A percentile compares a stretch with the other conserved stretches of the same genome.
Evolutionary conservation across 2,329 filamentous ascomycete species (phyloP).

Genomic region (Colletotrichum cereale): DNA sequence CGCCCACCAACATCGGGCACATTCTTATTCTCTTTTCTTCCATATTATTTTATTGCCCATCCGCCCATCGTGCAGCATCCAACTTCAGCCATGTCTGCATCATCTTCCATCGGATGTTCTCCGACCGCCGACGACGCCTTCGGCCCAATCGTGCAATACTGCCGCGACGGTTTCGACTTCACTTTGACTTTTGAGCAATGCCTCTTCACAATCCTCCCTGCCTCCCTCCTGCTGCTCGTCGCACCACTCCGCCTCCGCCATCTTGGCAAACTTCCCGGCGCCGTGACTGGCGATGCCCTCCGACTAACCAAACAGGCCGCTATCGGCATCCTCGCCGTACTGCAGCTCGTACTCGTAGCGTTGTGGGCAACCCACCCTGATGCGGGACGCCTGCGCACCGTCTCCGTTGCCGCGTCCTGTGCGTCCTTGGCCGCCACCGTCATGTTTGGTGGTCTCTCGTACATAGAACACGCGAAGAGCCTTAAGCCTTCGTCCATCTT

Average conservation of each 20-base stretch:
- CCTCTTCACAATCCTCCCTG: slow-evolving; percentile 47
- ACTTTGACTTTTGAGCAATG: slow-evolving; percentile 49
- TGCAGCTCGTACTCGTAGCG: slow-evolving; percentile 51
- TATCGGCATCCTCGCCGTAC: slow-evolving; percentile 45
- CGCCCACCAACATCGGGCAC: neutral
- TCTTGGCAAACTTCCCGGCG: slow-evolving; percentile 45
- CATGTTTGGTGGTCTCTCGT: slow-evolving; percentile 51
- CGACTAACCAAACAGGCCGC: slow-evolving; percentile 44
- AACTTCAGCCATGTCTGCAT: slow-evolving; percentile 12
- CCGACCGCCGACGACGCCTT: slow-evolving; percentile 41
- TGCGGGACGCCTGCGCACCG: slow-evolving; percentile 43
- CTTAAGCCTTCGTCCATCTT: slow-evolving; percentile 51
- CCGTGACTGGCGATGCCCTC: slow-evolving; percentile 45
- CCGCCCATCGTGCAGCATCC: neutral
- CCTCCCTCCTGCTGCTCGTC: slow-evolving; percentile 47
- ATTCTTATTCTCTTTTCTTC: fast-evolving
- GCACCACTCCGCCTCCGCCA: slow-evolving; percentile 49
- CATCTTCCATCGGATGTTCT: slow-evolving; percentile 25
- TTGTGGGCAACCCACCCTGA: slow-evolving; percentile 46
- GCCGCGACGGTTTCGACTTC: slow-evolving; percentile 46
- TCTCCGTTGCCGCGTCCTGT: slow-evolving; percentile 49
- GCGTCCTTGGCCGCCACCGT: slow-evolving; percentile 50
- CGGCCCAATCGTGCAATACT: slow-evolving; percentile 44
- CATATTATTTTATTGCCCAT: neutral
- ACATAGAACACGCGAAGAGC: slow-evolving; percentile 52